Evolutionary conservation across 148 eudicot genomes (phyloP).

Genomic region (Hydrangea macrophylla): DNA sequence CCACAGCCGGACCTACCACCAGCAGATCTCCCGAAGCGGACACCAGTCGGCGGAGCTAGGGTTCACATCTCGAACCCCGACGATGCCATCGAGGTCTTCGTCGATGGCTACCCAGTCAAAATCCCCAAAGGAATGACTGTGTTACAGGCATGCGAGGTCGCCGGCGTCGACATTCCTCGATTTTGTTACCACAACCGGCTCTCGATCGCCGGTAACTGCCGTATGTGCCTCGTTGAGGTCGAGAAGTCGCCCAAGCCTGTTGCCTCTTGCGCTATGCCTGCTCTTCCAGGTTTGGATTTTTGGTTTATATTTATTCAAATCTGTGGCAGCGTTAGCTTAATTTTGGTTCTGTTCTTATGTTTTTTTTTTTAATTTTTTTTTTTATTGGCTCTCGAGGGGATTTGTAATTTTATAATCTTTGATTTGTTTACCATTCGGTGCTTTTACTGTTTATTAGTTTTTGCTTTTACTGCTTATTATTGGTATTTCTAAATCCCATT

Average conservation of each 20-base stretch:
- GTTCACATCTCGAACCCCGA: conserved; percentile 82
- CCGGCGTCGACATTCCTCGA: conserved; percentile 90
- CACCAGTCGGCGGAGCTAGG: conserved; percentile 73
- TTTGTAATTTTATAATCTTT: not conserved
- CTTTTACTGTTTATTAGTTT: not conserved
- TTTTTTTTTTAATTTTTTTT: too few relatives aligned
- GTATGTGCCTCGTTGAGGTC: conserved; percentile 97
- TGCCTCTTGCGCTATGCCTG: conserved; percentile 98
- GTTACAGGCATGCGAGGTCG: conserved; percentile 91
- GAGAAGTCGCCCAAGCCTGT: conserved; percentile 99
- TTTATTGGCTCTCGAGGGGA: not conserved
- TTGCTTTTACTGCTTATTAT: not conserved
- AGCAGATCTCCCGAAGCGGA: conserved; percentile 49
- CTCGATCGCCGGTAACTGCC: conserved; percentile 92
- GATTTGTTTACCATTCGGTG: not conserved
- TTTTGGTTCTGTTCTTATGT: not conserved
- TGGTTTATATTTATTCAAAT: not conserved
- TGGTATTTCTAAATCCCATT: not conserved
- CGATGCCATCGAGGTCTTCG: conserved; percentile 91
- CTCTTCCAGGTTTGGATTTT: conserved; percentile 67
- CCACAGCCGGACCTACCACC: conserved; percentile 26
- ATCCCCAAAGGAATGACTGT: conserved; percentile 94
- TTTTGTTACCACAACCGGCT: conserved; percentile 84
- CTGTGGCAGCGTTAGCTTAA: not conserved
- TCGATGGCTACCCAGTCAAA: conserved; percentile 90